These are phyloP conservation scores for Leptomonas seymouri DNA, from an alignment of 208 protist genomes.

Conservation along the genomic window DNA sequence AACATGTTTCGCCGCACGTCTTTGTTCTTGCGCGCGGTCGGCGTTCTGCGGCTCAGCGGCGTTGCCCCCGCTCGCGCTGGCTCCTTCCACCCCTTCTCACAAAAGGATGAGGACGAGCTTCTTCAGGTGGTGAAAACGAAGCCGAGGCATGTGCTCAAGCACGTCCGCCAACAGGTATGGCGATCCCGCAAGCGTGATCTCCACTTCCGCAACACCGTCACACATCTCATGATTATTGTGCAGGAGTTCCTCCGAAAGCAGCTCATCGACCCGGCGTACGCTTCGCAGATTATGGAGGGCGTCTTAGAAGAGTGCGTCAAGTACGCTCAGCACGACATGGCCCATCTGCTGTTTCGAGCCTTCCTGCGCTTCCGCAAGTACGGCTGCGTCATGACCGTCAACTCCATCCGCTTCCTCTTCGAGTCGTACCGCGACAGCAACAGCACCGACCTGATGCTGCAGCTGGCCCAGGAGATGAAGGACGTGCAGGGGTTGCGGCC, in stretches of 20 bases:
- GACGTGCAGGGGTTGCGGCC: constrained; percentile 68
- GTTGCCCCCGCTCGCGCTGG: constrained; percentile 12
- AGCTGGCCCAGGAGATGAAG: constrained; percentile 87
- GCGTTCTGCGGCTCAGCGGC: constrained; percentile 12
- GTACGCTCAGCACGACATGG: constrained; percentile 90
- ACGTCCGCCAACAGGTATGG: constrained; percentile 90
- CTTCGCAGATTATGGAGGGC: constrained; percentile 89
- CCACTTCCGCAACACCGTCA: constrained; percentile 89
- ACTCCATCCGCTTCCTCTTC: constrained; percentile 79
- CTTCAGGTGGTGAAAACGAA: constrained; percentile 83
- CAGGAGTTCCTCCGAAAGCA: constrained; percentile 90
- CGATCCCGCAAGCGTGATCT: constrained; percentile 84
- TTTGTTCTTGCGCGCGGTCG: constrained; percentile 7
- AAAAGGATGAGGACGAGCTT: constrained; percentile 87
- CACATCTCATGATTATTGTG: constrained; percentile 90
- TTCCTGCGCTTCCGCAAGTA: constrained; percentile 91
- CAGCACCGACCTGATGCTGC: constrained; percentile 83
- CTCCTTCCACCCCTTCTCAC: constrained; percentile 85
- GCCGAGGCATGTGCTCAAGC: constrained; percentile 86
- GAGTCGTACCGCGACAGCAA: constrained; percentile 89
- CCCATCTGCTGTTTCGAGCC: constrained; percentile 87
- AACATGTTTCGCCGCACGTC: constrained; percentile 19
- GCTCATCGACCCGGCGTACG: constrained; percentile 77
- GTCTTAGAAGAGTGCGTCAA: constrained; percentile 86
- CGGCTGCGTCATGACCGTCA: constrained; percentile 77